Evolutionary conservation across 306 rosid genomes (phyloP), one percentile per base, ranked within the genome.

Genomic region (Dicorynia guianensis): DNA sequence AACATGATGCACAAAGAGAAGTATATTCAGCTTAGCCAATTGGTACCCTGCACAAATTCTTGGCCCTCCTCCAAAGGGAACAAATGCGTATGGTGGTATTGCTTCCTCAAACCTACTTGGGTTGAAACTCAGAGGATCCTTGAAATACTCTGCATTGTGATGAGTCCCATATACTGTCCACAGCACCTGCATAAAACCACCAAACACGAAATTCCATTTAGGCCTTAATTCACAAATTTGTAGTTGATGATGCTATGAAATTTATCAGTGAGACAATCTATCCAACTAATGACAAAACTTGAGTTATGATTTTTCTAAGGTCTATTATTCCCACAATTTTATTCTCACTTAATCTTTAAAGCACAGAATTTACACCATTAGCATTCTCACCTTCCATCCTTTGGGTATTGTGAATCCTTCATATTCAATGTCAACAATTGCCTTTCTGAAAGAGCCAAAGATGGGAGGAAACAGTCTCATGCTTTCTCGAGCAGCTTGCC

Each of bases 401-500:
- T 49, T 85, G 30, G 93, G 97, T 48, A 91, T 91, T 25, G 85
- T 77, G 87, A 85, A 89, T 30, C 97, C 93, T 63, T 93, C 81
- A 55, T 84, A 91, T 71, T 93, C 88, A 72, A 88, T 91, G 67
- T 89, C 88, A 47, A 80, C 71, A 69, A 88, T 82, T 54, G 98
- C 91, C 66, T 93, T 88, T 44, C 93, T 85, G 72, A 93, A 91
- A 69, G 91, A 93, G 69, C 96, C 94, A 61, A 89, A 91, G 54
- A 93, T 85, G 0, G 94, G 96, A 63, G 98, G 91, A 77, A 88
- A 88, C 49, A 88, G 44, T 59, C 91, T 80, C 89, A 89, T 93
- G 81, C 93, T 91, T 66, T 91, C 97, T 14, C 91, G 81, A n/a
- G 93, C 96, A 80, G 89, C 96, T 82, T 91, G 89, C 98, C 96